Base-by-base conservation (phyloP, 2,329 filamentous ascomycete genomes). In the Aspergillus transmontanensis region DNA sequence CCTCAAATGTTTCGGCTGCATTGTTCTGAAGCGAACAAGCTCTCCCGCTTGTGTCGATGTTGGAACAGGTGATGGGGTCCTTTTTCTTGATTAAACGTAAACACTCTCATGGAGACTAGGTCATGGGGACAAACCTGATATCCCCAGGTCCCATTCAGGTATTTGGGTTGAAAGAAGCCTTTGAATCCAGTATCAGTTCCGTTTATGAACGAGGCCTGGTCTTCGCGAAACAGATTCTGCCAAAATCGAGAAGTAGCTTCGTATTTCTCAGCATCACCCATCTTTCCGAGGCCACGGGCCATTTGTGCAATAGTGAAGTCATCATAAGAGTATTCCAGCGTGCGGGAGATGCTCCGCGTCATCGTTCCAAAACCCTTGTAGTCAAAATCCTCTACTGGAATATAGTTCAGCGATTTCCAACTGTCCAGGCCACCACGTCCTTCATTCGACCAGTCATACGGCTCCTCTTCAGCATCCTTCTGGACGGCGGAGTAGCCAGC, bases 291-390 rank as follows among this genome's bases (percentile, higher is more conserved):
- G 0, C 80, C 82, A 1, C 80, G 81, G 0, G 89, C 89, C 62
- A 92, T 86, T 45, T 88, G 82, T 0, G 87, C 79, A 61, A 91
- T 87, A 61, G 84, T 85, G 71, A 86, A 93, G 76, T 93, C 90
- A 69, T 93, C 88, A 76, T 93, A 93, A 5, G 88, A 86, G 72
- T 93, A 93, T 72, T 93, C 90, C 2, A 93, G 82, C 0, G 90
- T 93, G 16, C 90, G 84, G 1, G 88, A 91, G 50, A 93, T 85
- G 64, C 85, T 89, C 12, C 90, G 83, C 0, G 90, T 92, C 78
- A 90, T 85, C 0, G 88, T 88, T 0, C 90, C 90, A 39, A 89
- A 87, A 2, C 89, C 89, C 36, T 83, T 77, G 2, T 83, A 81
- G 73, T 93, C 90, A 58, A 89, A 89, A 65, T 92, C 89, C 59